Conservation (phyloP, 345 rosid species). For the Boechera divaricarpa region DNA sequence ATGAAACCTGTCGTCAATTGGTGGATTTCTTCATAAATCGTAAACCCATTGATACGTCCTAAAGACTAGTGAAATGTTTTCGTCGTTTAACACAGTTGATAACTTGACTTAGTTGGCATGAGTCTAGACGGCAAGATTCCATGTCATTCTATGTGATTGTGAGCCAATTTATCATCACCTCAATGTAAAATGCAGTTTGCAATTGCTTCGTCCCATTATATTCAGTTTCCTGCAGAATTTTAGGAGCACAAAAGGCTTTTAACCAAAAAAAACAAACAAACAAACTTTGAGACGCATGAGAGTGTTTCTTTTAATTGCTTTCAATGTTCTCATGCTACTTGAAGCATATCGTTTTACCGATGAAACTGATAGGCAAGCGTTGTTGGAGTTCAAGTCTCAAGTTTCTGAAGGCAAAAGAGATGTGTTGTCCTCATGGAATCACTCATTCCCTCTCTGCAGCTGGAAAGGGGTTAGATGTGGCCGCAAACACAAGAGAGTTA, state of each 20-base stretch:
- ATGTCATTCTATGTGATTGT: slow-evolving; percentile 15
- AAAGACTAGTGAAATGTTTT: no score
- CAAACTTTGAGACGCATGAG: background rate
- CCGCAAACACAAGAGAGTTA: background rate
- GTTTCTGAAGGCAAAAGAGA: background rate
- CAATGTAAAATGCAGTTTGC: background rate
- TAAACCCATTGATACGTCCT: no score
- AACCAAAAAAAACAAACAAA: background rate
- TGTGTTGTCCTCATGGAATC: background rate
- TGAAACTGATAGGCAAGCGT: background rate
- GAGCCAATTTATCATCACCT: slow-evolving; percentile 23
- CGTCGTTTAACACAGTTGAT: no score
- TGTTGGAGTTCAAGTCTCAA: background rate
- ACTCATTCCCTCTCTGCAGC: background rate
- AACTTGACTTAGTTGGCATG: no score
- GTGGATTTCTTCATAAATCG: no score
- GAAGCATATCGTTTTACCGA: background rate
- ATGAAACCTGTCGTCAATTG: no score
- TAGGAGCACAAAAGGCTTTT: background rate
- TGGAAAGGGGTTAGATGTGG: background rate
- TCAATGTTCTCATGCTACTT: background rate
- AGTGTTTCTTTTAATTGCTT: background rate
- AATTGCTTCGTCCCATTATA: background rate
- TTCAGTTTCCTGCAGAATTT: background rate
- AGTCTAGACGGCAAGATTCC: no score